Base-by-base conservation (phyloP, 495 filamentous ascomycete genomes). In the Aspergillus mulundensis region DNA sequence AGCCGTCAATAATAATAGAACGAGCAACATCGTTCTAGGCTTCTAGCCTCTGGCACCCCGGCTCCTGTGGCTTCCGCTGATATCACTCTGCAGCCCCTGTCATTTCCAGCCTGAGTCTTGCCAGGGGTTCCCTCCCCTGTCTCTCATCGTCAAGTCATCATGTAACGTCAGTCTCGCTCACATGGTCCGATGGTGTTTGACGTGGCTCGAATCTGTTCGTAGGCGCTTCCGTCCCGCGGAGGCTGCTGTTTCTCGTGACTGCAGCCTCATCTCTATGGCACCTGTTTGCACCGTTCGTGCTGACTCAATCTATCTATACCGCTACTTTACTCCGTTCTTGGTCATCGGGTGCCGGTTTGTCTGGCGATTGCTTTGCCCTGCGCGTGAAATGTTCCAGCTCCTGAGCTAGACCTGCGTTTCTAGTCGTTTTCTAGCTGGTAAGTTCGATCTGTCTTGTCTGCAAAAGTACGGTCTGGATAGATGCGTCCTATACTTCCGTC, bases 131-230 rank as follows among this genome's bases (percentile, higher is more conserved):
- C 43, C 21, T 36, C 30, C 46, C 46, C 46, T 50, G 30, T 38
- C 30, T 20, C 46, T 16, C 30, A 21, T 21, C 46, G 16, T 24
- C 41, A 10, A 38, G 46, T 50, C 46, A 50, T 50, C 24, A 45
- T 54, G 51, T 45, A 44, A 45, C 51, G 30, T 50, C 45, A 48
- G 46, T 10, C n/a, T 21, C 25, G 34, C 46, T 65, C 62, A 65
- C 62, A 61, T 62, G 62, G 62, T 30, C 47, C 16, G 4, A 32
- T 19, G 49, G 42, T 36, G 46, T 60, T 57, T 57, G 62, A 65
- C 62, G 62, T 65, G 62, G 59, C 62, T 56, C 39, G 42, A 57
- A 50, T 65, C 62, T 47, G 59, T 65, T 65, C 62, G 62, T 45
- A 39, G 36, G 21, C 44, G 44, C 45, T 59, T 24, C 58, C 53